Evolutionary conservation across 164 flowering plant genomes (phyloP).

Genomic region (Berberis thunbergii): DNA sequence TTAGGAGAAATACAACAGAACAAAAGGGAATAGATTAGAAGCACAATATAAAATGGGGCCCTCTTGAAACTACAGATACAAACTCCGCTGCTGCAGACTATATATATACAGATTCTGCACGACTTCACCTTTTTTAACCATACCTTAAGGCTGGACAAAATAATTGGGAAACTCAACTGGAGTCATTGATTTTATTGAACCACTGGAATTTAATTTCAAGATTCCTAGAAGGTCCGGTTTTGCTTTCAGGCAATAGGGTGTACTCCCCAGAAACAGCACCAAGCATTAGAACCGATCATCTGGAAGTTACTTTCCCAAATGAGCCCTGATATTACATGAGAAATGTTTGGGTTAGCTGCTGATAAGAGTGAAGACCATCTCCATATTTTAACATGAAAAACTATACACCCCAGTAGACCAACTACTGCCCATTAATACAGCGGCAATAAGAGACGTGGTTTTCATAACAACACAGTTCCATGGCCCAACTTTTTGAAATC

Average conservation of each 20-base stretch:
- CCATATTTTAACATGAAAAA: too few species aligned
- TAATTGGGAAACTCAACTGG: slow-evolving; percentile 1
- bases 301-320: slow-evolving; percentile 94
- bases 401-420: too few species aligned
- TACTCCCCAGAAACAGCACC: slow-evolving; percentile 93
- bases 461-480: too few species aligned
- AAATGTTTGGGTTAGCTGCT: slow-evolving; percentile 4
- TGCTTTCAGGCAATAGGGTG: slow-evolving; percentile 71
- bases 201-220: slow-evolving; percentile 93
- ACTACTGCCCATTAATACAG: too few species aligned
- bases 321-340: slow-evolving; percentile 51
- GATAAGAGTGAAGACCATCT: not conserved
- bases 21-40: too few species aligned
- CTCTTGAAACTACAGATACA: not conserved
- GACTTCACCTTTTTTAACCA: not conserved
- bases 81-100: slow-evolving; percentile 14
- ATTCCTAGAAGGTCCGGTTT: slow-evolving; percentile 72
- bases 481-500: too few species aligned
- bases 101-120: slow-evolving; percentile 18
- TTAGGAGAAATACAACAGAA: too few species aligned
- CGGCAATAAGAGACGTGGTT: too few species aligned
- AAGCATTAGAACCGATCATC: slow-evolving; percentile 93
- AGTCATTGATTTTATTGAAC: slow-evolving; percentile 53
- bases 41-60: too few species aligned
- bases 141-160: slow-evolving; percentile 3